Base-by-base conservation (phyloP, 1,284 basidiomycete species). In the Taiwanofungus camphoratus region DNA sequence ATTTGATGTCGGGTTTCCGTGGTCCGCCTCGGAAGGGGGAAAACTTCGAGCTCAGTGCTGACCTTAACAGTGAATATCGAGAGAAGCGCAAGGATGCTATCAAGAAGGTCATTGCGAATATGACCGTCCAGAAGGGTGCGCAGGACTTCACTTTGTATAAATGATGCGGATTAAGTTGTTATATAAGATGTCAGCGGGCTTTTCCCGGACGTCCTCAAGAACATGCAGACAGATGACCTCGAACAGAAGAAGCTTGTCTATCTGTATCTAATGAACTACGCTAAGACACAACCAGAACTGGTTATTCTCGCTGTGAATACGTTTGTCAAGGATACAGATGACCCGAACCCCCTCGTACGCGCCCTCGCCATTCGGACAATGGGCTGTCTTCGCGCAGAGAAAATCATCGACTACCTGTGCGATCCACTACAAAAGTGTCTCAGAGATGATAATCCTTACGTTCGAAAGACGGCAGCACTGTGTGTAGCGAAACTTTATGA, bases 241-340 rank as follows among this genome's bases (percentile, higher is more conserved):
- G 92, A 94, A 61, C 91, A 94, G 65, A 95, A 94, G 76, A 94
- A 95, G 66, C 86, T 99, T 35, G 95, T 98, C 19, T 99, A 99
- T 60, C 81, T 98, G 35, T 99, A 97, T 64, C 82, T 98, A 46
- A 97, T 97, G 86, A 96, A 97, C 71, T 98, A 98, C 58, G 93
- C 94, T 39, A 96, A 96, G 64, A 94, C 95, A 0, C 95, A 99
- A 62, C 95, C 96, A 0, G 95, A 99, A 64, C 77, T 88, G 20
- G 95, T 98, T 65, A 98, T 99, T 61, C 79, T 99, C 36, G 95
- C 95, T 12, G 94, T 99, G 52, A 99, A 99, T 64, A 99, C 95
- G 1, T 99, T 99, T 60, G 95, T 99, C 45, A 83, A 95, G 74
- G 95, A 99, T 64, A 84, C 92, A 0, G 92, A 94, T 55, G 96